Evolutionary conservation across 1,284 basidiomycete species (phyloP).

Genomic region (Prillingera fragicola): DNA sequence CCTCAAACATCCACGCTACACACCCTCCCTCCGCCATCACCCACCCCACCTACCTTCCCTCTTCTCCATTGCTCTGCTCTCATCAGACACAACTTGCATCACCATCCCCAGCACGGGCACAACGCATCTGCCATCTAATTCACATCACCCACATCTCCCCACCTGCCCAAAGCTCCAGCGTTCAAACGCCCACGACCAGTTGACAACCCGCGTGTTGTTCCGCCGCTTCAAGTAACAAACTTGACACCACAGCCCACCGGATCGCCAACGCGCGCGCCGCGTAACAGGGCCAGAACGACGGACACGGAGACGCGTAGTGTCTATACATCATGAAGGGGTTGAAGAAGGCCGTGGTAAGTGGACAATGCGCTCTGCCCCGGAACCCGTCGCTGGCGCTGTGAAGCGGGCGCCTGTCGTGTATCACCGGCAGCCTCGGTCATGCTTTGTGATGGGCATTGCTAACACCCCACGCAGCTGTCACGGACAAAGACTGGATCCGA

Average conservation of each 20-base stretch:
- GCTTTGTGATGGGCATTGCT: no score
- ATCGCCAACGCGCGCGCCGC: slow-evolving; percentile 1
- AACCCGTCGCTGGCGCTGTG: no score
- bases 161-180: no score
- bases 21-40: not conserved
- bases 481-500: slow-evolving; percentile 40
- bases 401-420: no score
- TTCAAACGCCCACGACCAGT: no score
- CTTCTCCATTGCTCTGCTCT: not conserved
- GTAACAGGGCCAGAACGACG: slow-evolving; percentile 6
- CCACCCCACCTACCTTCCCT: not conserved
- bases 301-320: slow-evolving; percentile 1
- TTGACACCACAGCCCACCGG: no score
- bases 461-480: no score
- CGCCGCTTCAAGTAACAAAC: no score
- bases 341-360: slow-evolving; percentile 74
- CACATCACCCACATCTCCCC: no score
- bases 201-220: no score
- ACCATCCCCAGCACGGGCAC: not conserved
- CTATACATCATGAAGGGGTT: slow-evolving; percentile 71
- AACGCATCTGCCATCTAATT: not conserved
- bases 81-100: not conserved
- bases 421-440: no score
- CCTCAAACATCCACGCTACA: not conserved
- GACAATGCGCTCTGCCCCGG: slow-evolving; percentile 1